phyloP scores from a whole-genome alignment of 352 stramenopile genomes.

The Phytophthora melonis region DNA sequence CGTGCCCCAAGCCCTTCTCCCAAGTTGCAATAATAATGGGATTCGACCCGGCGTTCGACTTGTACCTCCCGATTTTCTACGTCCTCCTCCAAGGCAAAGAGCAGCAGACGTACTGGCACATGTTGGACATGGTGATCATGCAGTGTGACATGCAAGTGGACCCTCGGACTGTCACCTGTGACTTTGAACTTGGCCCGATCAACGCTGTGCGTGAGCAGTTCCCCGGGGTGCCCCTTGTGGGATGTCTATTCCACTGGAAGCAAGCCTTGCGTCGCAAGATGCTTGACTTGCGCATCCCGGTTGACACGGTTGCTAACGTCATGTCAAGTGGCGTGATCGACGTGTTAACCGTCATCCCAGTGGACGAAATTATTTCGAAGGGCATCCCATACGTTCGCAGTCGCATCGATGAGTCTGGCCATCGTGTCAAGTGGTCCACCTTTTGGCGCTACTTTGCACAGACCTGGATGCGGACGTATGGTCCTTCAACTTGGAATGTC shows the following conservation, averaged over 20 bases:
- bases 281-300: conserved; percentile 9
- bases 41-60: neutral
- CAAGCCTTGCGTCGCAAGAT: conserved; percentile 21
- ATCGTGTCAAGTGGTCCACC: neutral
- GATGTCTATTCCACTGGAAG: conserved; percentile 25
- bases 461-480: neutral
- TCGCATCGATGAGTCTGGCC: neutral
- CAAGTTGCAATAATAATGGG: neutral
- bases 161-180: conserved; percentile 7
- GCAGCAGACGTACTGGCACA: neutral
- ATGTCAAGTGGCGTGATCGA: neutral
- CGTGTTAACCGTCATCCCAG: neutral
- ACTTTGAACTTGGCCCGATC: conserved; percentile 18
- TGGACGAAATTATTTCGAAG: neutral
- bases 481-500: neutral
- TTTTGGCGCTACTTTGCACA: neutral
- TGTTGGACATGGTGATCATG: conserved; percentile 1
- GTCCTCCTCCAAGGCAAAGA: conserved; percentile 10
- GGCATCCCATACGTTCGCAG: too few relatives aligned
- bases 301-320: neutral
- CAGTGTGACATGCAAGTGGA: conserved; percentile 8
- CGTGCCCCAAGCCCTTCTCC: conserved; percentile 1
- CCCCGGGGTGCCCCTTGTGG: conserved; percentile 7
- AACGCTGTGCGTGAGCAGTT: conserved; percentile 23
- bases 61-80: neutral